Evolutionary conservation across 345 rosid genomes (phyloP).

Genomic region (Rhodomyrtus tomentosa): DNA sequence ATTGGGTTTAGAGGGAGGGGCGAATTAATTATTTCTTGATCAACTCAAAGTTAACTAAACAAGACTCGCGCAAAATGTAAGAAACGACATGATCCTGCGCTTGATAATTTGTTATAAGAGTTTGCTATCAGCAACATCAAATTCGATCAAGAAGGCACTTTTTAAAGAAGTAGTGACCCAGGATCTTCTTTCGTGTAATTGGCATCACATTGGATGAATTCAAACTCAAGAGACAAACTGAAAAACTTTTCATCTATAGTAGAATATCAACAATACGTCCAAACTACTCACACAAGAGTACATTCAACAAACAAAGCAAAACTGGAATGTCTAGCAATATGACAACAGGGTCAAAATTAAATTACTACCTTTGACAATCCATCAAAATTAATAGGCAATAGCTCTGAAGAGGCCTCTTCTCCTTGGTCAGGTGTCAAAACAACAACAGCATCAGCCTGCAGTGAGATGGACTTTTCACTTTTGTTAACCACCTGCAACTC

Average conservation of each 20-base stretch:
- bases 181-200: no score
- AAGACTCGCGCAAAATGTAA: neutral
- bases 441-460: constrained; percentile 62
- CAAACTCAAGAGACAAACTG: neutral
- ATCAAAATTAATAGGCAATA: constrained; percentile 84
- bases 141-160: neutral
- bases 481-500: constrained; percentile 89
- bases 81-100: neutral
- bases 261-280: neutral
- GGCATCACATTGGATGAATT: no score
- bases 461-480: constrained; percentile 58
- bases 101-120: neutral
- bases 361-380: constrained; percentile 66
- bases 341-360: neutral
- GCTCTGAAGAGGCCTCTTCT: constrained; percentile 69
- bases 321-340: neutral
- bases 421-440: constrained; percentile 71
- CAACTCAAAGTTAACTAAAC: neutral
- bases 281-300: neutral
- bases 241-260: neutral
- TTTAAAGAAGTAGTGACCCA: no score
- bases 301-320: neutral
- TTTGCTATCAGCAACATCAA: neutral
- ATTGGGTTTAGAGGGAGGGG: neutral
- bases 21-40: neutral